Base-by-base conservation (phyloP, 805 yeast genomes). In the Candida parachauliodes region DNA sequence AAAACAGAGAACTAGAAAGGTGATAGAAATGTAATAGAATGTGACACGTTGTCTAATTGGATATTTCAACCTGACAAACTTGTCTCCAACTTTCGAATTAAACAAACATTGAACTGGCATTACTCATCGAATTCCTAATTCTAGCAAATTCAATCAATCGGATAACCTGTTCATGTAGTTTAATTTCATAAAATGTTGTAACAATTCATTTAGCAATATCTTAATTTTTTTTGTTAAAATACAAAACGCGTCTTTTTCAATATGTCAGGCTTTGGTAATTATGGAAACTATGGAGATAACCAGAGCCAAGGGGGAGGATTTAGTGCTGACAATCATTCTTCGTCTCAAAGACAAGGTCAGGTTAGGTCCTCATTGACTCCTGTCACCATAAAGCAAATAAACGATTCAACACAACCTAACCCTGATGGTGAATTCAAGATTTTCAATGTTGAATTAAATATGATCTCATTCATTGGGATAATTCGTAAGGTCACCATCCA, bases 301-400 rank as follows among this genome's bases (percentile, higher is more conserved):
- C 37, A 25, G 7, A 32, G 33, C 17, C 43, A 47, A 34, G 55
- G 55, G 12, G 56, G 56, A 16, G 59, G 58, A 12, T 53, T 49
- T 39, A 43, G 34, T 18, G 43, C 44, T 19, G 54, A 57, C 6
- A 45, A 37, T 15, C 40, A 33, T 20, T 41, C 46, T 14, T 9
- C 18, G 12, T 49, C 59, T 24, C 63, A 58, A 31, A 52, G 38
- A 37, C 53, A 50, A 36, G 55, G 48, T 28, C 57, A 48, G 35
- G 42, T 45, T 11, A 53, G 65, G 22, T 45, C 58, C 2, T 46
- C 53, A 20, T 44, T 64, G 31, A 65, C 70, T 3, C 89, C 94
- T 2, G 88, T 83, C 9, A 83, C 94, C 1, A 77, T 84, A 49
- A 83, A 82, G 52, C 85, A 81, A 57, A 70, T 84, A 42, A 65